A percentile compares a stretch with the other conserved stretches of the same genome.
Evolutionary conservation across 495 filamentous ascomycete species (phyloP).

Genomic region (Bombardia bombarda): DNA sequence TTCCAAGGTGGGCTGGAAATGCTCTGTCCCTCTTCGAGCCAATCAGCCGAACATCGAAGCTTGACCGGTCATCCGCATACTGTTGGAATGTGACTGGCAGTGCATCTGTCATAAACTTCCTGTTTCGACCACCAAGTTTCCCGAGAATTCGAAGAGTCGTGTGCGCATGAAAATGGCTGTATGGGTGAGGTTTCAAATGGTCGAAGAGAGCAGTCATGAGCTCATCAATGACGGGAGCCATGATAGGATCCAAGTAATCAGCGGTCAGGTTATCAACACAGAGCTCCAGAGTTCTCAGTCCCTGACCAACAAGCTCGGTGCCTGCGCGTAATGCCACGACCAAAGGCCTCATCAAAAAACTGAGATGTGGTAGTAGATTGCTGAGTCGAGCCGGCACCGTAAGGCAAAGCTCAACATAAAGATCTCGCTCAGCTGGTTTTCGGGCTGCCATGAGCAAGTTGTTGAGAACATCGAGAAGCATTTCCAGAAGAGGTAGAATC

Average conservation of each 20-base stretch:
- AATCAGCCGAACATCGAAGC: constrained; percentile 80
- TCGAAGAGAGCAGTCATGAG: constrained; percentile 95
- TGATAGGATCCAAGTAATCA: constrained; percentile 96
- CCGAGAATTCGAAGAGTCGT: constrained; percentile 98
- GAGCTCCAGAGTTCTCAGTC: constrained; percentile 85
- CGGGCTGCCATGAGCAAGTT: constrained; percentile 82
- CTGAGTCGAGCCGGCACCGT: constrained; percentile 93
- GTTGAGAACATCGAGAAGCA: constrained; percentile 94
- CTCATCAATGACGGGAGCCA: constrained; percentile 98
- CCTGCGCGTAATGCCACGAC: constrained; percentile 89
- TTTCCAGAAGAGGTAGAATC: constrained; percentile 90
- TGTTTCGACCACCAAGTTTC: constrained; percentile 90
- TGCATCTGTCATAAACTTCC: constrained; percentile 87
- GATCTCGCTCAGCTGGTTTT: constrained; percentile 82
- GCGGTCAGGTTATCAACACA: constrained; percentile 98
- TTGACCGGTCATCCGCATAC: constrained; percentile 77
- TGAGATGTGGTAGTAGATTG: constrained; percentile 93
- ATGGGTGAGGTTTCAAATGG: constrained; percentile 83
- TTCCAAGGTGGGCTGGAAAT: constrained; percentile 75
- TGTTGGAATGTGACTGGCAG: constrained; percentile 71
- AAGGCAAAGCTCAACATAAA: constrained; percentile 93
- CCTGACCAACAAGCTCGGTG: constrained; percentile 89
- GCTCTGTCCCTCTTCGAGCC: constrained; percentile 80
- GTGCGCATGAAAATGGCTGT: constrained; percentile 94
- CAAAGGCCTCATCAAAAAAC: constrained; percentile 92